These are phyloP conservation scores for Smithsoniella earleae DNA, from an alignment of 163 green algal genomes.

Conservation along the genomic window DNA sequence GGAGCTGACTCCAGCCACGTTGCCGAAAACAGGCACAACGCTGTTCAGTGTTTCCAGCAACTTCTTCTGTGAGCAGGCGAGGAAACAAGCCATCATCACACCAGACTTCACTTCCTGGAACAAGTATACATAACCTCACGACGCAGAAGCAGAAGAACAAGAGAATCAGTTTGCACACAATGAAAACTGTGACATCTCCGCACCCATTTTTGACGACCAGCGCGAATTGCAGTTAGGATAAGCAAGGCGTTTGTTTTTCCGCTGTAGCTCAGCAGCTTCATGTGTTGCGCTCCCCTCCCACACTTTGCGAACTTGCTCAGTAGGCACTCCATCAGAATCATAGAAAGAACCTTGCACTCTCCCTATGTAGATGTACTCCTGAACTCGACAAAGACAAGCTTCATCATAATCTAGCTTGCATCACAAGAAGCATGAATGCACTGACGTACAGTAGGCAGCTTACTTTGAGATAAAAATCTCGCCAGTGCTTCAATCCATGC, in stretches of 20 bases:
- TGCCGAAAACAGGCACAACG: constrained; percentile 21
- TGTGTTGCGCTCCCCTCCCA: not conserved
- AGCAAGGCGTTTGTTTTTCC: constrained; percentile 19
- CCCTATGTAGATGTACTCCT: constrained; percentile 26
- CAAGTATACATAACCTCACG: not conserved
- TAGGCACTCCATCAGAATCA: not conserved
- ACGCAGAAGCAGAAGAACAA: not conserved
- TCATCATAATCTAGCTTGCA: not conserved
- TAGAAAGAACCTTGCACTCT: not conserved
- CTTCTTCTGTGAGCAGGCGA: constrained; percentile 14
- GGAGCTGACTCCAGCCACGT: constrained; percentile 6
- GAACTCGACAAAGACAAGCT: not conserved
- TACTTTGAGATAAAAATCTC: constrained; percentile 27
- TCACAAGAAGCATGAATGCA: not conserved
- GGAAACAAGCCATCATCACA: constrained; percentile 11
- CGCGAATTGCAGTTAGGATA: constrained; percentile 28
- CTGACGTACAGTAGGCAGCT: not conserved
- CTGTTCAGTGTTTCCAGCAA: constrained; percentile 15
- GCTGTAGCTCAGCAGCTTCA: not conserved
- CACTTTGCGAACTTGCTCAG: not conserved
- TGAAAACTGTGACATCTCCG: no score
- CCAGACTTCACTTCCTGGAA: constrained; percentile 14
- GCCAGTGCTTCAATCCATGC: constrained; percentile 19
- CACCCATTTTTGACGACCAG: not conserved
- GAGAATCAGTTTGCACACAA: not conserved